phyloP scores from a whole-genome alignment of 23 red algal species.

The Gracilariopsis chorda region DNA sequence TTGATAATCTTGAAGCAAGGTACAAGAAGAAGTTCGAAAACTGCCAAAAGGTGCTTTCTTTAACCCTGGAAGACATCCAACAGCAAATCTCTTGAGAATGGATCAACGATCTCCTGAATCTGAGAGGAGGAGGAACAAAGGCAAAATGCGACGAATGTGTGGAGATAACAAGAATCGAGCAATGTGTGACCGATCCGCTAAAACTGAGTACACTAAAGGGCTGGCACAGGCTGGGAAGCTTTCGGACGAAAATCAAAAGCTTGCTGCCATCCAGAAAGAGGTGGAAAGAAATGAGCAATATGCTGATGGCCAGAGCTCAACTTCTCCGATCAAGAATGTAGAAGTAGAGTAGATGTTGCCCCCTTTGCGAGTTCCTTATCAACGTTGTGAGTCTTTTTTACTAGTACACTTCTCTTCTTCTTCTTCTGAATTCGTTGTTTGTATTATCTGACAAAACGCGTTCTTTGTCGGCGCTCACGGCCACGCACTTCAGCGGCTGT shows the following conservation, averaged over 20 bases:
- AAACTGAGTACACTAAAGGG: background rate
- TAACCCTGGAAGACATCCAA: background rate
- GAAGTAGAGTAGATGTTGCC: background rate
- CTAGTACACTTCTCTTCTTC: no score
- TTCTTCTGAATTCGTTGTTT: no score
- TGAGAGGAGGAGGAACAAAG: background rate
- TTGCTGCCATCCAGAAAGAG: background rate
- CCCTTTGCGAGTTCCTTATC: no score
- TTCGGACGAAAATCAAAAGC: background rate
- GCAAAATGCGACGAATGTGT: background rate
- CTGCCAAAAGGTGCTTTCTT: background rate
- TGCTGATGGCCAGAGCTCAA: background rate
- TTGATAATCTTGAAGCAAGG: background rate
- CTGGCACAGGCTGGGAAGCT: background rate
- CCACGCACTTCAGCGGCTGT: no score
- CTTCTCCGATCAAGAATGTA: background rate
- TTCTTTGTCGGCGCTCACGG: no score
- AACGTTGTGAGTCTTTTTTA: no score
- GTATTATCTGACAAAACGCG: no score
- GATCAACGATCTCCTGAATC: background rate
- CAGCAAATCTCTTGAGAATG: background rate
- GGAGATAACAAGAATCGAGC: background rate
- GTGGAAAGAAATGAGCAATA: background rate
- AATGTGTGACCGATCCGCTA: constrained; percentile 6
- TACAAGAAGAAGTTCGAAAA: background rate